phyloP scores from a whole-genome alignment of 805 yeast species.

The Starmerella davenportii region DNA sequence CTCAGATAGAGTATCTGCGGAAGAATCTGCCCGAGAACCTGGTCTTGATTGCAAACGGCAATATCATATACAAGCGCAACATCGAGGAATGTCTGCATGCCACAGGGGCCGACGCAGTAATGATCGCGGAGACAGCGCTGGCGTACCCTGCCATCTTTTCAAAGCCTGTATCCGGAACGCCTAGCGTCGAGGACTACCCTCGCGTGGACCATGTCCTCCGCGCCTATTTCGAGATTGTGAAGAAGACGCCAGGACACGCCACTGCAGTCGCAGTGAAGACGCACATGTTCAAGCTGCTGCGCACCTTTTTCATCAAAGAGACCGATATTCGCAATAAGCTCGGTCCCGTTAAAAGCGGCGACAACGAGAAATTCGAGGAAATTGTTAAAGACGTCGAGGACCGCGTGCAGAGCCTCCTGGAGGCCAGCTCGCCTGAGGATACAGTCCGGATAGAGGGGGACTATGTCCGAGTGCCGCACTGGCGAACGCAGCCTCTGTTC shows the following conservation, averaged over 20 bases:
- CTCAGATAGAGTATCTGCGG: slow-evolving; percentile 48
- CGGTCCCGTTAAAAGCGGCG: slow-evolving; percentile 34
- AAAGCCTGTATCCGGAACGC: slow-evolving; percentile 18
- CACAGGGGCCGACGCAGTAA: slow-evolving; percentile 70
- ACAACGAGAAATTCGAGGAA: slow-evolving; percentile 33
- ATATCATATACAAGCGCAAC: slow-evolving; percentile 78
- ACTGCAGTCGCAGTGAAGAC: slow-evolving; percentile 75
- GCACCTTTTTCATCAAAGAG: slow-evolving; percentile 60
- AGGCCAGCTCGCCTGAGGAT: slow-evolving; percentile 10
- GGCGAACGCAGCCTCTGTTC: slow-evolving; percentile 95
- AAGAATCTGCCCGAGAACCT: slow-evolving; percentile 67
- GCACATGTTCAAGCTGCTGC: slow-evolving; percentile 71
- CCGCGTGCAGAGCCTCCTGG: slow-evolving; percentile 39
- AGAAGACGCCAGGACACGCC: slow-evolving; percentile 43
- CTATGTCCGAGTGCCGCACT: slow-evolving; percentile 70
- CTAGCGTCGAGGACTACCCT: slow-evolving; percentile 54
- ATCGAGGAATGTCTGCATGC: slow-evolving; percentile 45
- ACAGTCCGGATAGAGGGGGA: slow-evolving; percentile 31
- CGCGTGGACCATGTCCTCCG: slow-evolving; percentile 68
- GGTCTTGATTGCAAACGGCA: slow-evolving; percentile 88
- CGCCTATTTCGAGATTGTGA: slow-evolving; percentile 76
- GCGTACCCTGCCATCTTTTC: slow-evolving; percentile 80
- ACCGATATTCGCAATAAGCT: slow-evolving; percentile 61
- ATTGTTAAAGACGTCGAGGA: slow-evolving; percentile 51
- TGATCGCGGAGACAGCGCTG: slow-evolving; percentile 93